Evolutionary conservation across 306 rosid species (phyloP), one percentile per base, ranked within the genome.

Genomic region (Cucurbita argyrosperma): DNA sequence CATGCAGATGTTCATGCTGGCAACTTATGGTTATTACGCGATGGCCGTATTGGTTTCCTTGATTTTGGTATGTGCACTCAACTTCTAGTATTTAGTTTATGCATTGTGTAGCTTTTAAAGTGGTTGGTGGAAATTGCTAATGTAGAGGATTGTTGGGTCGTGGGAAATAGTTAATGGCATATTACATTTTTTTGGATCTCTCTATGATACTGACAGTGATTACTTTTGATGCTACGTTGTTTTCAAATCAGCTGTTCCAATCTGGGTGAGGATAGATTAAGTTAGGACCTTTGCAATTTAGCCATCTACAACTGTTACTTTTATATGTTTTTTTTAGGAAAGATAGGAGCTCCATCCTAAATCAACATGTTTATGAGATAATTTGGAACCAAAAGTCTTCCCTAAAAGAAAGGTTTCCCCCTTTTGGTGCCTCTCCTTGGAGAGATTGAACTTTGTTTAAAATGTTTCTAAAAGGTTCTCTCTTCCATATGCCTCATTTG

Each of bases 1-100:
- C 98, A 90, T 70, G 98, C 98, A 67, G 98, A 90, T 77, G 98
- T 94, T 14, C 98, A 94, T 64, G 97, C 97, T 51, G 98, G 98
- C 62, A 90, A 94, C 84, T 82, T 94, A 79, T 94, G 98, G 97
- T 78, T 89, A 73, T 85, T 94, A 62, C 95, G 90, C 30, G 98
- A 94, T 88, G 98, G 95, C 67, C 98, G 96, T 15, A 88, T 94
- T 74, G 98, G 98, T 57, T 90, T 89, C 83, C 97, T 94, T 82
- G 98, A 94, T 84, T 94, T 94, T 40, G 98, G 98, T 94, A 89
- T 70, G 84, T 77, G 58, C 71, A 54, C 60, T 80, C 54, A 13
- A 77, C 76, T 45, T 49, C 43, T 16, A 4, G 76, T 40, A 55
- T 71, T 51, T 10, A n/a, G 71, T 77, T 78, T 63, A 65, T 14